Evolutionary conservation across 2,329 filamentous ascomycete genomes (phyloP).

Genomic region (Grosmannia serpens): DNA sequence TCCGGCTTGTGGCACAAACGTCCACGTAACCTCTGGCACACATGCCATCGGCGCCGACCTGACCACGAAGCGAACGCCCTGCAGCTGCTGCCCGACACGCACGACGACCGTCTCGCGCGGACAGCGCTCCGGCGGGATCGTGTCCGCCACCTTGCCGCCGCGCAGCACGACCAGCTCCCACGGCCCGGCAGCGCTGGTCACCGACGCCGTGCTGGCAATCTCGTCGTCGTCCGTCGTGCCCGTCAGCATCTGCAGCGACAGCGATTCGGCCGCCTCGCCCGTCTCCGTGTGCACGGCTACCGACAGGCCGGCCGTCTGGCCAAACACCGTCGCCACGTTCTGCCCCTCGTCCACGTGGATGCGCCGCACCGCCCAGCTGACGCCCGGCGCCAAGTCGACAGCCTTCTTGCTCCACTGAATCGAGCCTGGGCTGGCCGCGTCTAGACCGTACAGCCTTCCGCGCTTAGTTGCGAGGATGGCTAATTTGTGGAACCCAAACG

Average conservation of each 20-base stretch:
- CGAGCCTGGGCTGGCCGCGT: conserved; percentile 61
- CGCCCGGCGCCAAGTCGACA: conserved; percentile 40
- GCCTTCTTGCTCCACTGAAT: conserved; percentile 66
- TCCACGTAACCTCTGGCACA: conserved; percentile 51
- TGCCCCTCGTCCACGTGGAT: conserved; percentile 50
- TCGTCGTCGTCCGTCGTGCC: conserved; percentile 7
- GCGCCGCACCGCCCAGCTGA: conserved; percentile 53
- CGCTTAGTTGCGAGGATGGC: conserved; percentile 68
- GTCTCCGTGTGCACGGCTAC: conserved; percentile 42
- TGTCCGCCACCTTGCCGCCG: conserved; percentile 2
- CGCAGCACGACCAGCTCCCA: conserved; percentile 34
- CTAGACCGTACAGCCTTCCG: conserved; percentile 69
- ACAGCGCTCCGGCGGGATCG: conserved; percentile 31
- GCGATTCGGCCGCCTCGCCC: conserved; percentile 35
- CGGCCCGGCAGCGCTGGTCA: conserved; percentile 39
- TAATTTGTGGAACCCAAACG: conserved; percentile 82
- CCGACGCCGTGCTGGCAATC: conserved; percentile 35
- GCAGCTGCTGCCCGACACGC: conserved; percentile 34
- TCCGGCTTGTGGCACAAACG: conserved; percentile 53
- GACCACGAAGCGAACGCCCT: conserved; percentile 40
- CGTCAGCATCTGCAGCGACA: not conserved
- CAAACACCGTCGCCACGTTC: conserved; percentile 45
- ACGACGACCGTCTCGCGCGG: conserved; percentile 45
- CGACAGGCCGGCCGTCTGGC: conserved; percentile 45
- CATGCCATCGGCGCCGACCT: conserved; percentile 23